Conservation (phyloP, 345 rosid genomes). For the Streptanthus diversifolius region DNA sequence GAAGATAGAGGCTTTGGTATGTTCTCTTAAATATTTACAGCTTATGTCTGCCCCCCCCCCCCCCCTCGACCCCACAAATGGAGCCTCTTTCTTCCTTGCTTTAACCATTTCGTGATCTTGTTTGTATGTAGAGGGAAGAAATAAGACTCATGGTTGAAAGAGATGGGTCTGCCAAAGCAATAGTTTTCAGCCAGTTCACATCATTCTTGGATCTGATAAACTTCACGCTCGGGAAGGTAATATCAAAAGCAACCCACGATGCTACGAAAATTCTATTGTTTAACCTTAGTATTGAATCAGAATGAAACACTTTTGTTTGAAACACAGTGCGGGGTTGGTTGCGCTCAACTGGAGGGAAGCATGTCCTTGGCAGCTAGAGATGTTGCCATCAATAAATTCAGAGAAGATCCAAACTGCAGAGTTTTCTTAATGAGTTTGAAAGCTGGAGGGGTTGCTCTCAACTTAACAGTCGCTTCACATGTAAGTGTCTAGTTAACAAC, state of each 20-base stretch:
- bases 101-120: slow-evolving; percentile 8
- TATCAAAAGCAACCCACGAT: background rate
- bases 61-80: no score
- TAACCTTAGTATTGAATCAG: background rate
- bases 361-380: slow-evolving; percentile 80
- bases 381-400: slow-evolving; percentile 77
- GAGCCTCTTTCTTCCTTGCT: background rate
- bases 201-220: slow-evolving; percentile 88
- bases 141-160: slow-evolving; percentile 89
- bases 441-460: slow-evolving; percentile 96
- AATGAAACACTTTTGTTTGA: slow-evolving; percentile 17
- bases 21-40: slow-evolving; percentile 16
- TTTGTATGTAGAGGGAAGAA: slow-evolving; percentile 77
- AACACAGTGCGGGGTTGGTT: slow-evolving; percentile 67
- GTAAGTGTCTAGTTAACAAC: slow-evolving; percentile 43
- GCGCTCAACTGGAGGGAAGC: slow-evolving; percentile 90
- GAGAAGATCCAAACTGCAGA: slow-evolving; percentile 83
- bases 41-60: background rate
- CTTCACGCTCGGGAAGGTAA: slow-evolving; percentile 80
- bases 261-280: background rate
- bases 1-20: slow-evolving; percentile 96
- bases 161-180: slow-evolving; percentile 97
- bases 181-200: slow-evolving; percentile 98
- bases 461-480: slow-evolving; percentile 95
- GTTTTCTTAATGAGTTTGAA: slow-evolving; percentile 89